A percentile compares a stretch with the other conserved stretches of the same genome.
Evolutionary conservation across 2,329 filamentous ascomycete genomes (phyloP).

Genomic region (Monosporascus sp.): DNA sequence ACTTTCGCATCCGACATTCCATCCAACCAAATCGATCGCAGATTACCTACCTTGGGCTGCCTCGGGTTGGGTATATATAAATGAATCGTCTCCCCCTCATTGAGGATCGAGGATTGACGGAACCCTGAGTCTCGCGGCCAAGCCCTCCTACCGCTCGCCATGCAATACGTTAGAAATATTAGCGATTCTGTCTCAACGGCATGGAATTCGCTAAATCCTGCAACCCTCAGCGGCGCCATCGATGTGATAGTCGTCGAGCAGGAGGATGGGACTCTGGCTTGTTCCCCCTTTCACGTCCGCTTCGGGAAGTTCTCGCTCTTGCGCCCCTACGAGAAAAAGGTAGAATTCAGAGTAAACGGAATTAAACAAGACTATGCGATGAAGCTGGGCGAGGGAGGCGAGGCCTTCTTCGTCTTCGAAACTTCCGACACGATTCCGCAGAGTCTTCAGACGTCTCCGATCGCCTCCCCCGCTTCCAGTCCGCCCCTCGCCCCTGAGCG

Average conservation of each 20-base stretch:
- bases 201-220: constrained; percentile 99
- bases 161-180: constrained; percentile 97
- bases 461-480: constrained; percentile 85
- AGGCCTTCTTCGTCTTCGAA: constrained; percentile 98
- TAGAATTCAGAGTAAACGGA: constrained; percentile 95
- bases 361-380: constrained; percentile 90
- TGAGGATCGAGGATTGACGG: no score
- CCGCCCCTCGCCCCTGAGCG: constrained; percentile 58
- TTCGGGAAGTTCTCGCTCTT: constrained; percentile 98
- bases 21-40: no score
- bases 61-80: no score
- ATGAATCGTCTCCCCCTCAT: no score
- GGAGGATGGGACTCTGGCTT: constrained; percentile 82
- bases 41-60: no score
- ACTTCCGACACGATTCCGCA: constrained; percentile 89
- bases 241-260: constrained; percentile 98
- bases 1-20: no score
- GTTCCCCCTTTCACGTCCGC: constrained; percentile 96
- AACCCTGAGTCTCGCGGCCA: background rate
- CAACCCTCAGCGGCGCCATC: constrained; percentile 94
- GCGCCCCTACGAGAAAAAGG: constrained; percentile 96
- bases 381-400: constrained; percentile 96
- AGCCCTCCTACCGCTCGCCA: constrained; percentile 35
- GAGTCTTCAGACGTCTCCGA: constrained; percentile 86
- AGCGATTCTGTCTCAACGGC: constrained; percentile 95